These are phyloP conservation scores for Fusarium domesticum DNA, from an alignment of 2,329 filamentous ascomycete genomes.

Conservation along the genomic window DNA sequence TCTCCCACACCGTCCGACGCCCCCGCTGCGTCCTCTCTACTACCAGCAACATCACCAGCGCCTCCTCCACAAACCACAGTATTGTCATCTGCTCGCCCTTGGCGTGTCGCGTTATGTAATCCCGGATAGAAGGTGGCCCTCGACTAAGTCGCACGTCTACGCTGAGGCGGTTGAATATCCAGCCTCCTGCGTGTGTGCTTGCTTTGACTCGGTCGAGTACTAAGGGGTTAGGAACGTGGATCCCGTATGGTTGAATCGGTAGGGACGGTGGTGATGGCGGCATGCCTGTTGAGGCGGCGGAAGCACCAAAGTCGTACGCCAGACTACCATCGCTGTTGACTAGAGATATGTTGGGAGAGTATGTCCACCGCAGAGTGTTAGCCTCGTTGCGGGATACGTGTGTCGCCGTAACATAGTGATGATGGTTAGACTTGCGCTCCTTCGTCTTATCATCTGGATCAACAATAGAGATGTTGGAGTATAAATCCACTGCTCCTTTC, in stretches of 20 bases:
- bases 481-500: slow-evolving; percentile 35
- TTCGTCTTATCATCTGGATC: slow-evolving; percentile 30
- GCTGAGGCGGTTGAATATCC: slow-evolving; percentile 37
- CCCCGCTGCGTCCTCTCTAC: slow-evolving; percentile 28
- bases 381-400: slow-evolving; percentile 35
- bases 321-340: slow-evolving; percentile 30
- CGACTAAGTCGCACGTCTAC: slow-evolving; percentile 35
- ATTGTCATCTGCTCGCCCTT: slow-evolving; percentile 37
- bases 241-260: slow-evolving; percentile 27
- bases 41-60: slow-evolving; percentile 34
- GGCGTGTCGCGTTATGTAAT: slow-evolving; percentile 35
- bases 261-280: slow-evolving; percentile 22
- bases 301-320: slow-evolving; percentile 33
- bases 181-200: slow-evolving; percentile 30
- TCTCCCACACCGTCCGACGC: slow-evolving; percentile 29
- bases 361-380: slow-evolving; percentile 33
- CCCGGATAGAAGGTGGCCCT: slow-evolving; percentile 28
- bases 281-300: slow-evolving; percentile 7
- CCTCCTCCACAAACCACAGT: slow-evolving; percentile 37
- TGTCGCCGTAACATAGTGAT: slow-evolving; percentile 36
- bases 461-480: slow-evolving; percentile 33
- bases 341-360: slow-evolving; percentile 34
- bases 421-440: slow-evolving; percentile 33
- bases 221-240: slow-evolving; percentile 34
- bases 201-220: slow-evolving; percentile 37